Conservation (phyloP, 176 grass and related monocot genomes). For the Melocanna baccifera region DNA sequence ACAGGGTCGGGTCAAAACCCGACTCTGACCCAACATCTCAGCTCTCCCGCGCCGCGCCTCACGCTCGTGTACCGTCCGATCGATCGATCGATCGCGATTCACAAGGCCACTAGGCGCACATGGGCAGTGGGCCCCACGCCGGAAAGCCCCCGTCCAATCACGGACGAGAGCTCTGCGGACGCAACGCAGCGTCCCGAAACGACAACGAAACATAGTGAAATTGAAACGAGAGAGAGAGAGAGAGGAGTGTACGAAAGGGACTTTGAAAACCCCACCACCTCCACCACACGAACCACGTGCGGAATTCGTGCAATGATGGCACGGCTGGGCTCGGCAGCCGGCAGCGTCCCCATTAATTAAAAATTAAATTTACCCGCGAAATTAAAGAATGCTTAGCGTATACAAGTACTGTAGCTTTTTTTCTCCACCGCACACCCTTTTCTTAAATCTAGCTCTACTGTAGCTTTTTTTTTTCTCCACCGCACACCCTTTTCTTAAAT, state of each 20-base stretch:
- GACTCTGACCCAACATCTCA: background rate
- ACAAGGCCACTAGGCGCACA: conserved; percentile 9
- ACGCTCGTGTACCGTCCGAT: background rate
- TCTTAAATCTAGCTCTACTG: no score
- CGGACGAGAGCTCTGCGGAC: background rate
- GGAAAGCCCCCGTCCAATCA: background rate
- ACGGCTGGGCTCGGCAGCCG: background rate
- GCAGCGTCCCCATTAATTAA: background rate
- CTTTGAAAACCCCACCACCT: background rate
- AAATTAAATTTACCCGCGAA: background rate
- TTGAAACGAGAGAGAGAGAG: background rate
- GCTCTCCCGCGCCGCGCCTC: background rate
- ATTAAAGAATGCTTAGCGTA: background rate
- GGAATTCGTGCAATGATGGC: conserved; percentile 3
- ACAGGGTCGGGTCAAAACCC: conserved; percentile 19
- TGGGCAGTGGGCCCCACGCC: background rate
- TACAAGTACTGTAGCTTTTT: no score
- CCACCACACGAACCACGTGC: conserved; percentile 41
- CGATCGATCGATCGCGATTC: background rate
- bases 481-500: no score
- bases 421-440: no score
- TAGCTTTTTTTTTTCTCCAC: no score
- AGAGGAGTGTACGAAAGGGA: background rate
- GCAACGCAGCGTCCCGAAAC: background rate
- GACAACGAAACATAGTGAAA: background rate